These are phyloP conservation scores for Gynostemma pentaphyllum DNA, from an alignment of 306 rosid genomes.

Conservation along the genomic window DNA sequence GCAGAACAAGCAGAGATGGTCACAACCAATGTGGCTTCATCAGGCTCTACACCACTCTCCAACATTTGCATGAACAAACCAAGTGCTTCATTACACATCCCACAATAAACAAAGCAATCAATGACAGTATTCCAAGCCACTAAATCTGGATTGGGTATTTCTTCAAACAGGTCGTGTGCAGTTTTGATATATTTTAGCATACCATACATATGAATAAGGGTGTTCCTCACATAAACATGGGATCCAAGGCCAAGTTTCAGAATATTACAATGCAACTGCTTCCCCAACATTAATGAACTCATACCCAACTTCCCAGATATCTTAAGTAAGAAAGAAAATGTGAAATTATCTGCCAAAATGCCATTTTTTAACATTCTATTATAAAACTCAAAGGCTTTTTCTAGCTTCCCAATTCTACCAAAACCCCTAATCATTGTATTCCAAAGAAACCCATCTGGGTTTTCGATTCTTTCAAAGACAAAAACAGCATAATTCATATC, in stretches of 20 bases:
- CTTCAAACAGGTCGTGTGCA: constrained; percentile 52
- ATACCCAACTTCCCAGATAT: constrained; percentile 30
- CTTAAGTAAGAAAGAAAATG: constrained; percentile 54
- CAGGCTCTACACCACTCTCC: constrained; percentile 29
- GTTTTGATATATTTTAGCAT: constrained; percentile 24
- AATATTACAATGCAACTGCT: constrained; percentile 37
- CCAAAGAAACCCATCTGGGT: constrained; percentile 55
- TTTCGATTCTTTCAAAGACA: constrained; percentile 30
- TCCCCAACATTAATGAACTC: constrained; percentile 29
- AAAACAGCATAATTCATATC: constrained; percentile 43
- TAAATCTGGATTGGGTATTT: constrained; percentile 38
- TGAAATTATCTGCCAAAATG: constrained; percentile 38
- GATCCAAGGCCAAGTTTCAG: constrained; percentile 36
- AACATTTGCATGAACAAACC: constrained; percentile 40
- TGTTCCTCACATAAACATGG: constrained; percentile 55
- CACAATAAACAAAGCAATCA: constrained; percentile 30
- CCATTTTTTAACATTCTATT: constrained; percentile 31
- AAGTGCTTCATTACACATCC: constrained; percentile 33
- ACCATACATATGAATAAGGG: constrained; percentile 63
- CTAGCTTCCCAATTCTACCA: constrained; percentile 28
- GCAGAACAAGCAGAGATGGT: constrained; percentile 57
- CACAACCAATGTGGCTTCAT: constrained; percentile 48
- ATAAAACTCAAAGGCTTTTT: constrained; percentile 32
- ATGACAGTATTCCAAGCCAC: constrained; percentile 71
- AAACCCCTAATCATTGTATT: constrained; percentile 73